Evolutionary conservation across 208 protist genomes (phyloP).

Genomic region (Crithidia sp.): DNA sequence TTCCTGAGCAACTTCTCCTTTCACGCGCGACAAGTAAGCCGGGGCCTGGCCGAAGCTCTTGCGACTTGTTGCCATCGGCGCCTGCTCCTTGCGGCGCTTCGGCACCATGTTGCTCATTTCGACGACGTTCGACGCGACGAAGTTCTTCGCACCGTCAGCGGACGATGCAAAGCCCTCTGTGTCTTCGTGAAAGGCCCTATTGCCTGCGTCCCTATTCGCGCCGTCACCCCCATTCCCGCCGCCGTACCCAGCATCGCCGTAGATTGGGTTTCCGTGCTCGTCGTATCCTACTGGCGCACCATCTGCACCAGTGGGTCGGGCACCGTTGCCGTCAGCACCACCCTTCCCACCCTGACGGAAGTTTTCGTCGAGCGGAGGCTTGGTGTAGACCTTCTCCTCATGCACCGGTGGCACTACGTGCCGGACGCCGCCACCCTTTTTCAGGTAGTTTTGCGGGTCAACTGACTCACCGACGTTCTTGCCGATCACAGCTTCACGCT

Average conservation of each 20-base stretch:
- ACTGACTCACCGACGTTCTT: conserved; percentile 69
- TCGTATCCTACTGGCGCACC: conserved; percentile 1
- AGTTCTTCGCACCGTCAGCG: conserved; percentile 70
- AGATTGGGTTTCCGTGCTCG: background rate
- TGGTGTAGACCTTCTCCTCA: conserved; percentile 77
- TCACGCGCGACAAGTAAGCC: conserved; percentile 88
- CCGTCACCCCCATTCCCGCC: too few relatives aligned
- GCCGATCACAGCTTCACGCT: conserved; percentile 82
- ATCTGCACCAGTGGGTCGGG: background rate
- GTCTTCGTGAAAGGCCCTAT: too few relatives aligned
- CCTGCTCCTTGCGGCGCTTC: conserved; percentile 70
- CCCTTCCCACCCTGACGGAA: conserved; percentile 3
- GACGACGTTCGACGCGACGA: conserved; percentile 94
- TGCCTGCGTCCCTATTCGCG: too few relatives aligned
- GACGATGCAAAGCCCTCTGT: too few relatives aligned
- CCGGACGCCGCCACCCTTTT: conserved; percentile 69
- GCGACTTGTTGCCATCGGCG: conserved; percentile 59
- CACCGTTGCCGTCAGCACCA: background rate
- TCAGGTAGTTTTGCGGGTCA: conserved; percentile 77
- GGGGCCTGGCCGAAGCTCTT: conserved; percentile 89
- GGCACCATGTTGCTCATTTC: conserved; percentile 91
- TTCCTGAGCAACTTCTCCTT: conserved; percentile 86
- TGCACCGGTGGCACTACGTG: conserved; percentile 58
- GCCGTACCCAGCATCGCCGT: background rate
- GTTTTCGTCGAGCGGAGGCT: conserved; percentile 45